Base-by-base conservation (phyloP, 805 yeast species). In the Cyberlindnera suaveolens region DNA sequence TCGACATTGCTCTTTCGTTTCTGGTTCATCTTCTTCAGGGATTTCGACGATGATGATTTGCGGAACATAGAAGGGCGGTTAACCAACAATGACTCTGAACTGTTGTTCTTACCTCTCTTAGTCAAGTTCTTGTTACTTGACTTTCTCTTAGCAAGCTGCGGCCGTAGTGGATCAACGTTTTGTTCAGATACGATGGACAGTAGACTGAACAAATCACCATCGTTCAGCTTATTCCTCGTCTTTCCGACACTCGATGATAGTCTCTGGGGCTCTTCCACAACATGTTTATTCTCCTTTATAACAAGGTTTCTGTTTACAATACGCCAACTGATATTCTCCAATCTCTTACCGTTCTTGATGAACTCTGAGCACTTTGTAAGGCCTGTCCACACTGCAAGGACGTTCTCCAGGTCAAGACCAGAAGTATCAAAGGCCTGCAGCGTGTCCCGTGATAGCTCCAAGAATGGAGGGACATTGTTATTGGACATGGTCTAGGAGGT, bases 361-460 rank as follows among this genome's bases (percentile, higher is more conserved):
- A 53, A 57, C 15, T 50, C 54, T 8, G 63, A 58, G 34, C 62
- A 58, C 39, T 54, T 58, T 1, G 60, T 58, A 14, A 58, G 44
- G 2, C 72, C 70, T 9, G 71, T 65, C 71, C 73, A 68, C 19
- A 70, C 62, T 3, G 68, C 62, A 26, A 70, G 50, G 3, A 69
- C 66, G 39, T 65, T 66, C 42, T 67, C 70, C 32, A 70, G 54
- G 34, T 68, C 68, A 11, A 66, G 50, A 3, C 59, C 58, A 18
- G 55, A 45, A 1, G 60, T 53, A 38, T 56, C 61, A 32, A 55
- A 47, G 19, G 33, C 46, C 39, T 56, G 52, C 8, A 58, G 51
- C 10, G 59, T 54, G 10, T 56, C 51, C 26, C 50, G 48, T 8
- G 62, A 58, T 6, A 57, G 45, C 46, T 58, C 61, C 44, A 58